These are phyloP conservation scores for Manihot esculenta DNA, from an alignment of 441 rosid species.

Conservation along the genomic window DNA sequence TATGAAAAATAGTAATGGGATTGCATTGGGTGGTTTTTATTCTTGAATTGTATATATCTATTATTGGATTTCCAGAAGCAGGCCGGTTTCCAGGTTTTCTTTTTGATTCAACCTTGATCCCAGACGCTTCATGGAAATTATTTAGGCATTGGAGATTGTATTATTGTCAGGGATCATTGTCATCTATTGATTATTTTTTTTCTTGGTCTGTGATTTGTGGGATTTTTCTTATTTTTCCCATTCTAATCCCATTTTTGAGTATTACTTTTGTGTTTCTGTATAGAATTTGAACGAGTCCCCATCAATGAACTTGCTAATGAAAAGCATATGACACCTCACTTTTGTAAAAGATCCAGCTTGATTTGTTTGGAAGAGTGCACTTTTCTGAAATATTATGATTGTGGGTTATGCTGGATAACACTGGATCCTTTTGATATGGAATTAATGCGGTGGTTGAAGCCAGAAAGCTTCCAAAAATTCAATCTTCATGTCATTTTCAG, in stretches of 20 bases:
- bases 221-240: no score
- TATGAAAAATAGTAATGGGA: no score
- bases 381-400: neutral
- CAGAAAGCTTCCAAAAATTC: neutral
- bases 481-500: neutral
- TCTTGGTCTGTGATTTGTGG: neutral
- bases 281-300: no score
- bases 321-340: no score
- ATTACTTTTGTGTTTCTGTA: neutral
- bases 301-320: no score
- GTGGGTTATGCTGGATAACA: neutral
- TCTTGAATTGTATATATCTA: conserved; percentile 9
- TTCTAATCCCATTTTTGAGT: neutral
- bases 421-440: neutral
- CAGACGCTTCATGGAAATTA: conserved; percentile 6
- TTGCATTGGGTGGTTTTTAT: neutral
- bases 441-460: neutral
- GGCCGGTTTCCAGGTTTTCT: conserved; percentile 24
- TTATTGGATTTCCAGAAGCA: conserved; percentile 21
- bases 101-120: conserved; percentile 11
- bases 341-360: neutral
- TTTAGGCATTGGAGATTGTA: neutral
- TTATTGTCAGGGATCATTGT: neutral
- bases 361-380: neutral
- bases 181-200: neutral